Conservation (phyloP, 192 early-diverging fungal genomes). For the Coemansia sp. region DNA sequence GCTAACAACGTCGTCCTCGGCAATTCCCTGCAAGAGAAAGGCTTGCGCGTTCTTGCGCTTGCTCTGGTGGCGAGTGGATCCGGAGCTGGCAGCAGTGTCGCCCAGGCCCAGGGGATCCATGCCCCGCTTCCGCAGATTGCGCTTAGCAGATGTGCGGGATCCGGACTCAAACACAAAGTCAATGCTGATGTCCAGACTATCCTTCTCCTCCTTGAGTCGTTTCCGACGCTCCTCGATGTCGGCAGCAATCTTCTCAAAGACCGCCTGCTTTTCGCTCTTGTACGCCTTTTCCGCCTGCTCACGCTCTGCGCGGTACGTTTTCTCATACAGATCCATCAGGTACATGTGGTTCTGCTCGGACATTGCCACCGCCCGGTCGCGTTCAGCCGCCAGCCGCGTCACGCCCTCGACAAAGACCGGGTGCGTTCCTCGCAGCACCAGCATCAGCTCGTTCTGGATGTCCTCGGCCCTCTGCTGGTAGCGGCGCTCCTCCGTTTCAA, state of each 20-base stretch:
- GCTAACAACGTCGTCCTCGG: constrained; percentile 45
- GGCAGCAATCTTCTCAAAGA: constrained; percentile 73
- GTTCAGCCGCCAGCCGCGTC: constrained; percentile 59
- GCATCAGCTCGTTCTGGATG: constrained; percentile 39
- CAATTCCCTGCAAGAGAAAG: constrained; percentile 30
- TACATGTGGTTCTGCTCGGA: constrained; percentile 60
- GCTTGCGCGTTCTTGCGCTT: constrained; percentile 52
- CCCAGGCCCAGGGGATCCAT: constrained; percentile 42
- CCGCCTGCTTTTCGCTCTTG: constrained; percentile 65
- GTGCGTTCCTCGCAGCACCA: constrained; percentile 62
- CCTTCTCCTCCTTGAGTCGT: constrained; percentile 81
- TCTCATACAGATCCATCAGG: constrained; percentile 37
- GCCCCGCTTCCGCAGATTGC: constrained; percentile 63
- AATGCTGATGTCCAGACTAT: constrained; percentile 76
- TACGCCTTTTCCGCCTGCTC: constrained; percentile 66
- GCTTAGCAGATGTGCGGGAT: constrained; percentile 51
- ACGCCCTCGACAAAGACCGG: constrained; percentile 69
- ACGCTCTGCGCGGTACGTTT: constrained; percentile 28
- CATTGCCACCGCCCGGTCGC: constrained; percentile 72
- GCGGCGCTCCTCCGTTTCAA: constrained; percentile 34
- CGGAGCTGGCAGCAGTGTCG: constrained; percentile 10
- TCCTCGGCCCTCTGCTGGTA: constrained; percentile 51
- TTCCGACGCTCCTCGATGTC: constrained; percentile 76
- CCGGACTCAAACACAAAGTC: constrained; percentile 49
- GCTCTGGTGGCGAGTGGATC: constrained; percentile 28